phyloP scores from a whole-genome alignment of 148 eudicot genomes.

The Vaccinium vitisidaea region DNA sequence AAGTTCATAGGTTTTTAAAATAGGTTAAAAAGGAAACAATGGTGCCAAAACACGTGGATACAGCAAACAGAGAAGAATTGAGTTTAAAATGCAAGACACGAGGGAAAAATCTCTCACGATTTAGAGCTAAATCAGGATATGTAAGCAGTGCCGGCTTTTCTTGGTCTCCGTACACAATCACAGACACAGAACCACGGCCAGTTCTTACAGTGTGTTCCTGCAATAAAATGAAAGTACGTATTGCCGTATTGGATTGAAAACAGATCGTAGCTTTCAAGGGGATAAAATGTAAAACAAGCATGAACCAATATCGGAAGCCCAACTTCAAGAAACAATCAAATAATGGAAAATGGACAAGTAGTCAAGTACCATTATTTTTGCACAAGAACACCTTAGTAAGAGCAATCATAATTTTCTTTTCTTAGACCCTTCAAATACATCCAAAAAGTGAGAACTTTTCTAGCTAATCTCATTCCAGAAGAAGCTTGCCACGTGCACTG shows the following conservation, averaged over 20 bases:
- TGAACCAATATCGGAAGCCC: neutral
- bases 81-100: neutral
- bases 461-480: conserved; percentile 30
- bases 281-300: neutral
- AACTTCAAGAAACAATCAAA: neutral
- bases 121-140: conserved; percentile 96
- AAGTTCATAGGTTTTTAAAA: neutral
- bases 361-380: neutral
- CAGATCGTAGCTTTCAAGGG: neutral
- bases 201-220: conserved; percentile 91
- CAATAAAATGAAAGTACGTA: conserved; percentile 9
- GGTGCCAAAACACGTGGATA: neutral
- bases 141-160: conserved; percentile 92
- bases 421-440: conserved; percentile 23
- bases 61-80: neutral
- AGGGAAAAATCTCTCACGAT: conserved; percentile 53
- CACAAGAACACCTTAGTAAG: neutral
- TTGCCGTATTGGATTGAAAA: neutral
- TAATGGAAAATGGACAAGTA: neutral
- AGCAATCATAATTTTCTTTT: neutral
- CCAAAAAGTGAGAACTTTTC: conserved; percentile 1
- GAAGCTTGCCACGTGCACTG: conserved; percentile 37
- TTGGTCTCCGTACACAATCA: conserved; percentile 93
- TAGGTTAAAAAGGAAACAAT: neutral
- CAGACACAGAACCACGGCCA: conserved; percentile 73